A percentile compares a stretch with the other conserved stretches of the same genome.
Conservation (phyloP, 1,284 basidiomycete species). For the Athelia sp. region DNA sequence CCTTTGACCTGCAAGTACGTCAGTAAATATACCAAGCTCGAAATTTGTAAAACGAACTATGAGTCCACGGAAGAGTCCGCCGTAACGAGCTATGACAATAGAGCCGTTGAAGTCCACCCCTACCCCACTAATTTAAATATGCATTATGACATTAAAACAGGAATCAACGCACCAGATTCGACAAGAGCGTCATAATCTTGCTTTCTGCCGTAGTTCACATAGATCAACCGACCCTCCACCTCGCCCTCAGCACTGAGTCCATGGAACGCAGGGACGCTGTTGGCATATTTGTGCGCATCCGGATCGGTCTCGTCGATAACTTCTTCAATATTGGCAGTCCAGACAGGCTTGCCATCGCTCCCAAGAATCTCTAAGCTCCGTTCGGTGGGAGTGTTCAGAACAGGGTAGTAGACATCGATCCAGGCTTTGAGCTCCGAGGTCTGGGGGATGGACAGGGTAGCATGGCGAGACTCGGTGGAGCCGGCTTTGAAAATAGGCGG, state of each 20-base stretch:
- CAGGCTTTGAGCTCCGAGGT: conserved; percentile 41
- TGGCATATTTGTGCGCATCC: conserved; percentile 40
- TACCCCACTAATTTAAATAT: conserved; percentile 7
- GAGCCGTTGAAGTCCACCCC: conserved; percentile 64
- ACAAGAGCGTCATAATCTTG: conserved; percentile 32
- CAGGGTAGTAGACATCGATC: conserved; percentile 64
- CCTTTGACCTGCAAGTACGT: conserved; percentile 42
- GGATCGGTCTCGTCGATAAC: conserved; percentile 41
- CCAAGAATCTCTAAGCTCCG: conserved; percentile 43
- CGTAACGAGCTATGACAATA: conserved; percentile 69
- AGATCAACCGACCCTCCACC: conserved; percentile 54
- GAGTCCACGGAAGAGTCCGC: conserved; percentile 65
- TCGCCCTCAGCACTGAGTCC: conserved; percentile 46
- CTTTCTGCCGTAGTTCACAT: conserved; percentile 64
- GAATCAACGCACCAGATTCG: conserved; percentile 12
- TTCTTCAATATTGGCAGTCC: conserved; percentile 50
- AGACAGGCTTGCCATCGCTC: conserved; percentile 37
- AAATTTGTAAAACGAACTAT: conserved; percentile 30
- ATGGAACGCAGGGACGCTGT: conserved; percentile 43
- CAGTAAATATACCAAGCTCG: not conserved
- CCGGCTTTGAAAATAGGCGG: conserved; percentile 49
- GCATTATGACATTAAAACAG: not conserved
- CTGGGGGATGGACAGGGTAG: conserved; percentile 39
- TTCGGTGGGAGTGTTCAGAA: conserved; percentile 57
- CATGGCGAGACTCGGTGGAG: conserved; percentile 37